Conservation (phyloP, 768 basidiomycete species). For the Lactarius hengduanensis region DNA sequence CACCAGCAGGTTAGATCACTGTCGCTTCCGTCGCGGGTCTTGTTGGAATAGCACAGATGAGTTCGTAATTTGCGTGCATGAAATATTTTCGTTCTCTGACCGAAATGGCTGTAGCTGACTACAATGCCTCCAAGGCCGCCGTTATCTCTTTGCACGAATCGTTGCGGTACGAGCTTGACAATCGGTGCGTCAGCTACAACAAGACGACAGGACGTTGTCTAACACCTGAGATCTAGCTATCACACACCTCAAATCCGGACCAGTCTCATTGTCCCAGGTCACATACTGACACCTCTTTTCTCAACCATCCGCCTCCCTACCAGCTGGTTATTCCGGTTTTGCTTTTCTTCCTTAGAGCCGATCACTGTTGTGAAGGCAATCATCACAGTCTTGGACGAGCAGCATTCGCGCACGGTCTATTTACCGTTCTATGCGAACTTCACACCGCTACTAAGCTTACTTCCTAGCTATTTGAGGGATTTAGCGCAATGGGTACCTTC, state of each 20-base stretch:
- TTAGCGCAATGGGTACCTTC: slow-evolving; percentile 66
- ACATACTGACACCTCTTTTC: slow-evolving; percentile 79
- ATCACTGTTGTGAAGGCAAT: slow-evolving; percentile 77
- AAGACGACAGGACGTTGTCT: slow-evolving; percentile 18
- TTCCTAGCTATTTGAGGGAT: slow-evolving; percentile 76
- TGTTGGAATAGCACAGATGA: slow-evolving; percentile 70
- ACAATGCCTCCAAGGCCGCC: slow-evolving; percentile 93
- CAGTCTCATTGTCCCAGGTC: slow-evolving; percentile 80
- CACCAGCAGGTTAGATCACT: slow-evolving; percentile 53
- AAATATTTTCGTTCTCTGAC: slow-evolving; percentile 4
- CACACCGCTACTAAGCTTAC: slow-evolving; percentile 49
- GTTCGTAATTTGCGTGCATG: slow-evolving; percentile 43
- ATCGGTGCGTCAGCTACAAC: slow-evolving; percentile 47
- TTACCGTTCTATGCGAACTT: slow-evolving; percentile 73
- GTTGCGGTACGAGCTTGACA: slow-evolving; percentile 85
- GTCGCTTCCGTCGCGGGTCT: slow-evolving; percentile 74
- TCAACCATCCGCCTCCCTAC: slow-evolving; percentile 51
- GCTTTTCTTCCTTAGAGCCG: slow-evolving; percentile 72
- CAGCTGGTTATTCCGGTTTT: slow-evolving; percentile 59
- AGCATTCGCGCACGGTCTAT: slow-evolving; percentile 67
- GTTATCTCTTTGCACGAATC: slow-evolving; percentile 76
- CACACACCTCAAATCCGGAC: slow-evolving; percentile 78
- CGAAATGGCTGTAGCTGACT: slow-evolving; percentile 59
- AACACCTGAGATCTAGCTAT: slow-evolving; percentile 46
- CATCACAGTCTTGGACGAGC: slow-evolving; percentile 77